Conservation (phyloP, 73 alveolate species). For the Tetrahymena malaccensis region DNA sequence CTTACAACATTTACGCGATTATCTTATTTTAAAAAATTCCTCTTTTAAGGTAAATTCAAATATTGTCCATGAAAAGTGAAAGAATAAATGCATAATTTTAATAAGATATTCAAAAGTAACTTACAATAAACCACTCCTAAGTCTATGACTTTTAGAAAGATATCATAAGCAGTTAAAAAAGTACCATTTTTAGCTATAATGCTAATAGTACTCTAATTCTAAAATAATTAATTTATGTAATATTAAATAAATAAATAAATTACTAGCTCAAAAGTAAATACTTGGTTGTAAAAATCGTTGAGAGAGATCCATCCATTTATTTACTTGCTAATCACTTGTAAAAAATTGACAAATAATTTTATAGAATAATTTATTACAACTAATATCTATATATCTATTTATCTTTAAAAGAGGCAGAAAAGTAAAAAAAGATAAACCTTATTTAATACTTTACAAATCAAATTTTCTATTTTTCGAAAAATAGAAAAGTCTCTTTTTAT, state of each 20-base stretch:
- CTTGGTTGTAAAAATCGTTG: not conserved
- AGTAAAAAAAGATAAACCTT: too few species aligned
- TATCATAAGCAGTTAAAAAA: not conserved
- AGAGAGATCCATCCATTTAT: too few species aligned
- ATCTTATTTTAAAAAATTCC: not conserved
- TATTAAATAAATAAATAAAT: too few species aligned
- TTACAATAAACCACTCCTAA: not conserved
- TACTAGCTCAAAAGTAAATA: too few species aligned
- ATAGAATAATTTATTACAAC: not conserved
- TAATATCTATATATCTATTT: too few species aligned
- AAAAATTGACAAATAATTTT: not conserved
- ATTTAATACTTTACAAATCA: not conserved
- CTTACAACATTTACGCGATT: not conserved
- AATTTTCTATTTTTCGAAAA: too few species aligned
- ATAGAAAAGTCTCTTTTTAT: not conserved
- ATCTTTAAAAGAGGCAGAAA: not conserved
- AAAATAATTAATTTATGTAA: not conserved
- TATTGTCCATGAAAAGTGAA: not conserved
- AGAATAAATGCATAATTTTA: not conserved
- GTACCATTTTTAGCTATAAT: not conserved
- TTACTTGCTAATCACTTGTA: too few species aligned
- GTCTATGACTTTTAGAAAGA: not conserved
- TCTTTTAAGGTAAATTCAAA: not conserved
- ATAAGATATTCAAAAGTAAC: not conserved
- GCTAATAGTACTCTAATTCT: not conserved